Conservation (phyloP, 768 basidiomycete species). For the Tulasnella sp. region DNA sequence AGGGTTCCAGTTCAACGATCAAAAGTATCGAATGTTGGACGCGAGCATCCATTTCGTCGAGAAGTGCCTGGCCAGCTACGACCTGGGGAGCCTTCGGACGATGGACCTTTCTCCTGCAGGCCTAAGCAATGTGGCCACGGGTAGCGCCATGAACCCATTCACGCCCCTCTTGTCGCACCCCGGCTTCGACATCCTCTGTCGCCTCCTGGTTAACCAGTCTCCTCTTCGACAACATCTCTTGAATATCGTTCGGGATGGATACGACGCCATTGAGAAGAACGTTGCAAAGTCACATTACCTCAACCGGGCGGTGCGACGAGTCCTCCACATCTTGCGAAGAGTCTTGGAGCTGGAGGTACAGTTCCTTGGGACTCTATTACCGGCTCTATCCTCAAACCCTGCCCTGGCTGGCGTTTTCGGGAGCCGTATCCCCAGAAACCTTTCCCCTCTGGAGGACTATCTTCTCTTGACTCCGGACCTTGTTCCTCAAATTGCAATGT, state of each 20-base stretch:
- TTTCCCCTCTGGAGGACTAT: conserved; percentile 65
- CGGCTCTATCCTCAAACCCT: conserved; percentile 60
- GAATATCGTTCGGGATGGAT: conserved; percentile 71
- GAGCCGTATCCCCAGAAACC: conserved; percentile 28
- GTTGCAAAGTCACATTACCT: conserved; percentile 50
- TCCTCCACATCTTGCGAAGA: conserved; percentile 72
- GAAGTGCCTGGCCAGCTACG: conserved; percentile 70
- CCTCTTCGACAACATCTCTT: conserved; percentile 66
- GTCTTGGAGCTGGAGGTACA: conserved; percentile 79
- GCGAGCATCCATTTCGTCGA: conserved; percentile 79
- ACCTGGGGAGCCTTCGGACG: conserved; percentile 55
- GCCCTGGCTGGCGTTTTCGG: conserved; percentile 32
- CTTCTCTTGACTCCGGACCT: conserved; percentile 60
- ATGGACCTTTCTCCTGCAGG: conserved; percentile 5
- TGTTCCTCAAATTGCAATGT: conserved; percentile 75
- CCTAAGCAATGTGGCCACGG: neutral
- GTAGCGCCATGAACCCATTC: neutral
- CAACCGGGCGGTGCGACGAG: conserved; percentile 65
- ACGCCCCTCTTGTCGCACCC: conserved; percentile 54
- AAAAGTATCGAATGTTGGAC: conserved; percentile 83
- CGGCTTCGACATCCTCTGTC: conserved; percentile 77
- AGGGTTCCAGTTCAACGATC: conserved; percentile 64
- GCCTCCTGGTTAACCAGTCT: conserved; percentile 57
- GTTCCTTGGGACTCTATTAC: conserved; percentile 82
- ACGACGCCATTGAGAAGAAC: conserved; percentile 65